Base-by-base conservation (phyloP, 2,329 filamentous ascomycete species). In the Helminthosporium solani region DNA sequence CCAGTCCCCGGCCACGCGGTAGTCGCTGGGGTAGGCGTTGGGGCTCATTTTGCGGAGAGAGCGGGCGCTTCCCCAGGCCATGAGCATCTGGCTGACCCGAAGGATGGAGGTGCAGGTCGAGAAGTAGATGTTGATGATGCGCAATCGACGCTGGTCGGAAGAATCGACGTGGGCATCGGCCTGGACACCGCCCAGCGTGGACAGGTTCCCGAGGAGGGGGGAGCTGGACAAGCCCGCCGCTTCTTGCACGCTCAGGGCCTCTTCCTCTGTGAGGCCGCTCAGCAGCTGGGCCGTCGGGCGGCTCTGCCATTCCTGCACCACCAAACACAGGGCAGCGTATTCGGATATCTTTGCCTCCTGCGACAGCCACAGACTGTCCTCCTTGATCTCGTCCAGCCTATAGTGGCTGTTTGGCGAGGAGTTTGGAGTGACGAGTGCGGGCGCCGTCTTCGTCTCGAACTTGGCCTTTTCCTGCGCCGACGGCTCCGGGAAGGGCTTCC, bases 301-400 rank as follows among this genome's bases (percentile, higher is more conserved):
- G 53, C 81, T 82, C 71, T 97, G 92, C 77, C 87, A 88, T 77
- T 97, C 94, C 36, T 94, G 73, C 6, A 95, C 75, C 2, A 85
- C 85, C 34, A 95, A 78, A 49, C 94, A 83, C 60, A 99, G 76
- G 20, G 92, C 90, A 11, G 86, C 82, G 34, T 94, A 76, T 67
- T 96, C 85, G 68, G 94, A 90, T 54, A 96, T 83, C 35, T 82
- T 78, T 40, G 85, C 83, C 62, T 86, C 83, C 60, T 86, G 83
- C 70, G 89, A 91, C 52, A 99, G 75, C 90, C 91, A 97, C 56
- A 87, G 68, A 27, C 90, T 82, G 74, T 97, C 91, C 37, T 83
- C 81, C 73, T 95, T 96, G 67, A 97, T 83, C 62, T 86, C 76
- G 31, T 87, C 83, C 56, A 96, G 77, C 62, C 91, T 83, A 65